These are phyloP conservation scores for Stagonosporopsis chrysanthemi DNA, from an alignment of 2,329 filamentous ascomycete genomes.

Conservation along the genomic window DNA sequence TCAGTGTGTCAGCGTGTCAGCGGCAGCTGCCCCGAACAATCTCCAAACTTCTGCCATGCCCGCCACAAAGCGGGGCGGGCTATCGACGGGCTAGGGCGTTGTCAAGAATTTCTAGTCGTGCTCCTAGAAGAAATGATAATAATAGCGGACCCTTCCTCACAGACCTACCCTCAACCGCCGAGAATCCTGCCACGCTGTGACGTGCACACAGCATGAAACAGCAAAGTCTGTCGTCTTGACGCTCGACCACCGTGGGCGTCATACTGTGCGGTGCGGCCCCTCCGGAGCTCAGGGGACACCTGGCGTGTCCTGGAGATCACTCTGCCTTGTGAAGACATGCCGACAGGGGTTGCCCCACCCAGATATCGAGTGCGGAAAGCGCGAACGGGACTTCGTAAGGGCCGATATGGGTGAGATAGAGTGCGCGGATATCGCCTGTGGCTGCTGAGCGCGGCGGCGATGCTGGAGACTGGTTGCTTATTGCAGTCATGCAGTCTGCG, in stretches of 20 bases:
- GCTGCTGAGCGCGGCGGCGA: conserved; percentile 3
- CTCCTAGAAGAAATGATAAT: conserved; percentile 30
- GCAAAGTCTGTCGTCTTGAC: neutral
- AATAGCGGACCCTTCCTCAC: conserved; percentile 33
- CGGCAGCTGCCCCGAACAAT: conserved; percentile 36
- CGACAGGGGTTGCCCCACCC: conserved; percentile 34
- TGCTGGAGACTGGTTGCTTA: neutral
- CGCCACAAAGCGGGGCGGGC: conserved; percentile 34
- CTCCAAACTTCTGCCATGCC: conserved; percentile 24
- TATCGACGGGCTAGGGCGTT: conserved; percentile 32
- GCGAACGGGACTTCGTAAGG: conserved; percentile 34
- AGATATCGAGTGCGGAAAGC: conserved; percentile 21
- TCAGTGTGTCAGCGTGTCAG: conserved; percentile 23
- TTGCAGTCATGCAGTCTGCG: neutral
- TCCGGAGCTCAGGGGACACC: conserved; percentile 23
- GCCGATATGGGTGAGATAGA: conserved; percentile 24
- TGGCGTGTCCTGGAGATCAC: conserved; percentile 11
- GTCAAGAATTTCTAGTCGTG: conserved; percentile 30
- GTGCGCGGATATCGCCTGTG: conserved; percentile 25
- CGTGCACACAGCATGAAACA: conserved; percentile 7
- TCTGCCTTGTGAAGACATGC: conserved; percentile 27
- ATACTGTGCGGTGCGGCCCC: conserved; percentile 20
- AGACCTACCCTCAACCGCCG: conserved; percentile 7
- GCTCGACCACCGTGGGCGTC: conserved; percentile 24
- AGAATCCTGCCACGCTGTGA: conserved; percentile 18